Evolutionary conservation across 148 eudicot genomes (phyloP), one percentile per base, ranked within the genome.

Genomic region (Cornus kousa): DNA sequence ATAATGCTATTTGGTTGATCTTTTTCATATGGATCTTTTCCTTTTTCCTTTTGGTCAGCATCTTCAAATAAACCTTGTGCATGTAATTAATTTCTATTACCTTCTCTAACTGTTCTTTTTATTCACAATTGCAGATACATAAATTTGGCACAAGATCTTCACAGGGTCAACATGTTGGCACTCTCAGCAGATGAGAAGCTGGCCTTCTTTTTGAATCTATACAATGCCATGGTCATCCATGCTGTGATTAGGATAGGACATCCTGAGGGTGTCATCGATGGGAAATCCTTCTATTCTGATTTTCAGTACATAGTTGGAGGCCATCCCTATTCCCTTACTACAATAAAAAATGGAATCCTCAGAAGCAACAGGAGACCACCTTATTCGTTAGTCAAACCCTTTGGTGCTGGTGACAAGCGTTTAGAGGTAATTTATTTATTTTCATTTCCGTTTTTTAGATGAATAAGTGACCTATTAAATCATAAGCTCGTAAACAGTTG

Each of bases 181-280:
- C 91, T 95, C 68, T 85, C 93, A 19, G 72, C 81, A 17, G 87
- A 90, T 69, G 94, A 93, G 84, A 95, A 86, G 84, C 86, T 90
- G n/a, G 91, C 91, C 9, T 95, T 95, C 86, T 95, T 95, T 77
- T 81, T 95, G 53, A 95, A 95, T 78, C 87, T 95, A 43, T 85
- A 91, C 85, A 95, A 95, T 59, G 93, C 94, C 16, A 95, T 95
- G 97, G 95, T 90, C 60, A 89, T 95, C 24, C 99, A 95, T 79
- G 99, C 92, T 33, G 84, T 90, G 5, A 90, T 95, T 74, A 88
- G 90, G 80, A 82, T 87, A 70, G 99, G 99, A 66, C 89, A 83
- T 84, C 97, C 98, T 9, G 93, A 89, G 20, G 96, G 91, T 14
- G 85, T 91, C 82, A 88, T 91, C 2, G 96, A 93, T 43, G 83